A percentile compares a stretch with the other conserved stretches of the same genome.
Conservation (phyloP, 2,329 filamentous ascomycete genomes). For the Xylariaceae sp. region DNA sequence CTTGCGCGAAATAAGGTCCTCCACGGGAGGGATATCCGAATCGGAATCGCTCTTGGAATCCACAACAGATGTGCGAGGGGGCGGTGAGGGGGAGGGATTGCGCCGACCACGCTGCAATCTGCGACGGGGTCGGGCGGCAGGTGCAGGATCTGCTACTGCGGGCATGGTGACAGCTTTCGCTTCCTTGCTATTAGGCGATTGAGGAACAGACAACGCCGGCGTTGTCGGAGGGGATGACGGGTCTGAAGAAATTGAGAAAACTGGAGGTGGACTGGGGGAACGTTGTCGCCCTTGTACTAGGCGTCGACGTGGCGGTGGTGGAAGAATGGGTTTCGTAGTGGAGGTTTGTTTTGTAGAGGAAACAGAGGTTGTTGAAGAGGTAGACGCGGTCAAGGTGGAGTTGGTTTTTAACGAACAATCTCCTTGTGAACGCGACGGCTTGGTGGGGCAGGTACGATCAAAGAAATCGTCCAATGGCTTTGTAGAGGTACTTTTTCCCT, state of each 20-base stretch:
- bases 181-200: conserved; percentile 14
- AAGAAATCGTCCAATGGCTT: conserved; percentile 3
- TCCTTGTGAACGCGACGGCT: conserved; percentile 16
- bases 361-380: conserved; percentile 4
- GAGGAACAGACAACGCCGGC: conserved; percentile 20
- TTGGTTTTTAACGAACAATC: conserved; percentile 6
- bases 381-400: background rate
- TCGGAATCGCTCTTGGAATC: conserved; percentile 21
- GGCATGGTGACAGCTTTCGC: conserved; percentile 1
- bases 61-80: conserved; percentile 13
- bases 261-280: conserved; percentile 27
- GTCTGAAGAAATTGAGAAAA: conserved; percentile 33
- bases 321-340: too few species aligned
- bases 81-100: conserved; percentile 14
- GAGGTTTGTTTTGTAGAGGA: conserved; percentile 13
- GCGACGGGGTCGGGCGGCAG: conserved; percentile 21
- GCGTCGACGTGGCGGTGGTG: conserved; percentile 25
- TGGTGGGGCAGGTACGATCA: conserved; percentile 1
- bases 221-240: conserved; percentile 30
- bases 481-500: conserved; percentile 8
- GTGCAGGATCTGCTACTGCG: background rate
- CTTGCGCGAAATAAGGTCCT: conserved; percentile 17
- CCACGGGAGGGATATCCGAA: background rate
- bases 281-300: conserved; percentile 29
- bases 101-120: conserved; percentile 27